phyloP scores from a whole-genome alignment of 768 basidiomycete genomes.

The Xanthoconium purpureum region DNA sequence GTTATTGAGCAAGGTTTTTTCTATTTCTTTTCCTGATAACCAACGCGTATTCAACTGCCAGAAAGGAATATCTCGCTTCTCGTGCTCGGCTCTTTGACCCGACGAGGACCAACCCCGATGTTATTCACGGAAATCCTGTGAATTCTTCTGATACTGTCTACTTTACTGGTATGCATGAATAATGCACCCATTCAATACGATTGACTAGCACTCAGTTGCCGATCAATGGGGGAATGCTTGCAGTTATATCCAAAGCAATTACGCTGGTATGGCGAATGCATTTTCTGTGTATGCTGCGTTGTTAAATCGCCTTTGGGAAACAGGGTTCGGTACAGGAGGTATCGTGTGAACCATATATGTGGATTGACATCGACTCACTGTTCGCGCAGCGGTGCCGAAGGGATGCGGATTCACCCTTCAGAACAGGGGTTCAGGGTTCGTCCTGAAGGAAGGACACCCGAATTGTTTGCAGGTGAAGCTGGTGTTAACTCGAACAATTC shows the following conservation, averaged over 20 bases:
- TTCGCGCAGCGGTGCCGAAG: constrained; percentile 71
- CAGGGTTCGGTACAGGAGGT: constrained; percentile 91
- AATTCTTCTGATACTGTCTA: constrained; percentile 93
- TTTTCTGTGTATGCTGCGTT: not conserved
- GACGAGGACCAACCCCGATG: constrained; percentile 54
- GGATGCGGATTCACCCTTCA: constrained; percentile 97
- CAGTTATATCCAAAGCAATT: constrained; percentile 88
- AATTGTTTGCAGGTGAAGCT: constrained; percentile 69
- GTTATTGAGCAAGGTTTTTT: constrained; percentile 74
- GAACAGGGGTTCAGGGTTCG: constrained; percentile 87
- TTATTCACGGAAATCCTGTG: constrained; percentile 76
- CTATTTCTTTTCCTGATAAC: not conserved
- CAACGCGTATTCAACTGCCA: not conserved
- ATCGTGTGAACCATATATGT: constrained; percentile 2
- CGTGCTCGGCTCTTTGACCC: constrained; percentile 82
- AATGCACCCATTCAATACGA: not conserved
- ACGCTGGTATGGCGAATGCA: constrained; percentile 52
- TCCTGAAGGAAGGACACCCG: constrained; percentile 75
- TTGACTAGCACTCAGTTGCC: constrained; percentile 46
- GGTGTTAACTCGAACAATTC: not conserved
- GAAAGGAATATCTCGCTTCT: constrained; percentile 75
- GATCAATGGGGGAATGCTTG: constrained; percentile 90
- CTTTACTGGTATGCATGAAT: constrained; percentile 65
- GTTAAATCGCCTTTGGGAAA: constrained; percentile 3
- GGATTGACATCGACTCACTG: constrained; percentile 1